phyloP scores from a whole-genome alignment of 2,329 filamentous ascomycete species.

The Stylonectria norvegica region DNA sequence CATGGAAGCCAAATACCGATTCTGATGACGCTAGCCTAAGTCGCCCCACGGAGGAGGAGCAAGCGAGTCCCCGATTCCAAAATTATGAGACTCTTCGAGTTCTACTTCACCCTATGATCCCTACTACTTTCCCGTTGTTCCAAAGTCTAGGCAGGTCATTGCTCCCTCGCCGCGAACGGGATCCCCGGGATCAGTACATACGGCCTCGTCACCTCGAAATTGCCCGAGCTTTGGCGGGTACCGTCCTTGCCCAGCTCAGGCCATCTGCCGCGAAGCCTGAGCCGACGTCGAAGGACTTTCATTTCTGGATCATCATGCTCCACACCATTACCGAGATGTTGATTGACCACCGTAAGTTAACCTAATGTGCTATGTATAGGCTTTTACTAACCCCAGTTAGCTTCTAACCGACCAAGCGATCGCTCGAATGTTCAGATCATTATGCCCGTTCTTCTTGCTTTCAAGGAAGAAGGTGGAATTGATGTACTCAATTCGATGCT shows the following conservation, averaged over 20 bases:
- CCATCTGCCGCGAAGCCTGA: constrained; percentile 40
- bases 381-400: constrained; percentile 22
- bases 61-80: constrained; percentile 47
- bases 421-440: constrained; percentile 53
- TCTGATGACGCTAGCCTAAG: constrained; percentile 20
- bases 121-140: constrained; percentile 79
- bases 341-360: constrained; percentile 59
- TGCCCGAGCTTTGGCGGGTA: constrained; percentile 65
- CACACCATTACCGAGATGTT: constrained; percentile 75
- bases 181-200: constrained; percentile 56
- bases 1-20: constrained; percentile 24
- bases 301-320: constrained; percentile 79
- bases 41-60: constrained; percentile 42
- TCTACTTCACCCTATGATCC: constrained; percentile 74
- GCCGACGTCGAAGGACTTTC: constrained; percentile 61
- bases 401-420: constrained; percentile 44
- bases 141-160: constrained; percentile 81
- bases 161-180: constrained; percentile 63
- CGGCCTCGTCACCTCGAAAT: constrained; percentile 53
- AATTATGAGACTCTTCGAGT: constrained; percentile 77
- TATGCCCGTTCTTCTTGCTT: constrained; percentile 78
- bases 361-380: neutral
- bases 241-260: constrained; percentile 65
- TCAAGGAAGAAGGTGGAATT: constrained; percentile 78
- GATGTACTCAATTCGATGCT: constrained; percentile 70